Evolutionary conservation across 2,329 filamentous ascomycete species (phyloP).

Genomic region (Thelonectria rubi): DNA sequence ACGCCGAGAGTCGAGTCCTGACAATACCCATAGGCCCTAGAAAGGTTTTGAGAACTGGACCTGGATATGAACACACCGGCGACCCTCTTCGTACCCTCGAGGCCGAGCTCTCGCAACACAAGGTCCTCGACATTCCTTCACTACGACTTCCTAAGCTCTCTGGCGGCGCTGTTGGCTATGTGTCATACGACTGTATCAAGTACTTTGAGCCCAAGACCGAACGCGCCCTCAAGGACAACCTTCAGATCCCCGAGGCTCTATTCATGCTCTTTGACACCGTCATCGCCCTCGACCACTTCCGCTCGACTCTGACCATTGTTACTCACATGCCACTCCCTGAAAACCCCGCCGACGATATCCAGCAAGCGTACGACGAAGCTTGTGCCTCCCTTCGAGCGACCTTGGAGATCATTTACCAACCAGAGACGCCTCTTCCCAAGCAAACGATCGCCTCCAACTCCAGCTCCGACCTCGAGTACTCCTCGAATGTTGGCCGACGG

Average conservation of each 20-base stretch:
- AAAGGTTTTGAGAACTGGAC: conserved; percentile 88
- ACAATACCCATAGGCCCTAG: conserved; percentile 58
- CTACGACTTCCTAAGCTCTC: conserved; percentile 85
- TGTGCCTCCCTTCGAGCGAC: conserved; percentile 71
- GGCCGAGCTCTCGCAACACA: conserved; percentile 78
- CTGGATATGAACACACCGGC: conserved; percentile 82
- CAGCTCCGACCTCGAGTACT: conserved; percentile 78
- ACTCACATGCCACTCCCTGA: conserved; percentile 82
- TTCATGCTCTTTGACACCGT: conserved; percentile 98
- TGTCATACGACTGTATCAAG: conserved; percentile 95
- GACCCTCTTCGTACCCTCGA: conserved; percentile 88
- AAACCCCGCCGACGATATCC: conserved; percentile 53
- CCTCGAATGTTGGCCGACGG: conserved; percentile 86
- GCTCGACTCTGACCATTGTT: conserved; percentile 89
- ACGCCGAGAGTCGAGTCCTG: conserved; percentile 11
- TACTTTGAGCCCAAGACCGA: conserved; percentile 99
- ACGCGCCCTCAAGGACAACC: conserved; percentile 84
- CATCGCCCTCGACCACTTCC: conserved; percentile 94
- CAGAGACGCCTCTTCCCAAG: conserved; percentile 78
- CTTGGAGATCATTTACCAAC: conserved; percentile 75
- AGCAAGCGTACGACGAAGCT: conserved; percentile 58
- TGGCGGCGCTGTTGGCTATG: conserved; percentile 94
- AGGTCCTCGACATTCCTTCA: conserved; percentile 84
- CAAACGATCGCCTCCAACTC: conserved; percentile 70
- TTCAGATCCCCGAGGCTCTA: conserved; percentile 89